A percentile compares a stretch with the other conserved stretches of the same genome.
Evolutionary conservation across 2,329 filamentous ascomycete genomes (phyloP).

Genomic region (Nannizzia gypsea): DNA sequence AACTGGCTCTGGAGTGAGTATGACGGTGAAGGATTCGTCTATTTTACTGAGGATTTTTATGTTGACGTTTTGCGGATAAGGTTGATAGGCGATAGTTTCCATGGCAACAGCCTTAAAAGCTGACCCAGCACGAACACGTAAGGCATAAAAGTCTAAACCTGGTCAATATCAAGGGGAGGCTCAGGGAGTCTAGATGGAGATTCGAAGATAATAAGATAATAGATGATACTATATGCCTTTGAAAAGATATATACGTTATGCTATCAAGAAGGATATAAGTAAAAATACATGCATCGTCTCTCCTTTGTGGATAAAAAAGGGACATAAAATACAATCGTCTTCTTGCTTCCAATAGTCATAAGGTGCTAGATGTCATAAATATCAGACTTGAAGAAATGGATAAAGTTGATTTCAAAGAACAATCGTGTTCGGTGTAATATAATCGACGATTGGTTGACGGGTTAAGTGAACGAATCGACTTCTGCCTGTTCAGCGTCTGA

Average conservation of each 20-base stretch:
- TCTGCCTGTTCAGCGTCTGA: neutral
- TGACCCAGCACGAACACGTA: neutral
- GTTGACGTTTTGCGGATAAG: constrained; percentile 1
- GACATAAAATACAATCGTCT: neutral
- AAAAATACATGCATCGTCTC: neutral
- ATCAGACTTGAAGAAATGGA: neutral
- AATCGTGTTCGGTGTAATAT: neutral
- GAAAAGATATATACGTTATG: neutral
- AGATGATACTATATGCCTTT: neutral
- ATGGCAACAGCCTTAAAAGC: neutral
- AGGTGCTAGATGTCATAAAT: neutral
- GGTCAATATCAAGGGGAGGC: neutral
- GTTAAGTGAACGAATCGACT: neutral
- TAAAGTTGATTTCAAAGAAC: neutral
- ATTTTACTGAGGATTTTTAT: neutral
- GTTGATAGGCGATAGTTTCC: constrained; percentile 5
- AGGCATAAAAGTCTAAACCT: neutral
- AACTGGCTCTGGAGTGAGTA: neutral
- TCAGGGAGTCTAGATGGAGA: too few species aligned
- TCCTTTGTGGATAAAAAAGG: neutral
- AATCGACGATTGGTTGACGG: neutral
- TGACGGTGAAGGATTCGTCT: neutral
- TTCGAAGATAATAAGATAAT: too few species aligned
- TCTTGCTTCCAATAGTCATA: neutral
- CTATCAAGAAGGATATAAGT: neutral